Evolutionary conservation across 176 grass and related monocot genomes (phyloP), one percentile per base, ranked within the genome.

Genomic region (Tillandsia leiboldiana): DNA sequence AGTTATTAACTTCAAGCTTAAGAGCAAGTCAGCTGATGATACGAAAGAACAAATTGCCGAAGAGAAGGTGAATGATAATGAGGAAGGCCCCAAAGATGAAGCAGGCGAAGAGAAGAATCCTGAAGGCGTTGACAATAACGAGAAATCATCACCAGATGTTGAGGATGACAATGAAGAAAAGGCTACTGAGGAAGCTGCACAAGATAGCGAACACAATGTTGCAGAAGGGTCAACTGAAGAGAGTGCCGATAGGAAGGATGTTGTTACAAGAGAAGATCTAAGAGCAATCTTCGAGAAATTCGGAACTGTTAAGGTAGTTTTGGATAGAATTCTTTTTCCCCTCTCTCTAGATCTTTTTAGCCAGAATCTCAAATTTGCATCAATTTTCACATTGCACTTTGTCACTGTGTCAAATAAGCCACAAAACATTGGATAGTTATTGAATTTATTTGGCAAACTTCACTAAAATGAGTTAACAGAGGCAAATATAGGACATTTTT

Each of bases 1-100:
- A 64, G 80, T 99, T 70, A 64, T 99, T 77, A 63, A 81, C 68
- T 99, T 99, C 83, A 89, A 99, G 73, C 74, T 99, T 49, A 87
- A 92, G 79, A 90, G 63, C 69, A 83, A 85, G 70, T 17, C 59
- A 79, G 59, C 24, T 62, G 73, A 75, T 80, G 54, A 69, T 71
- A 49, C 28, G 14, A 13, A 47, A 12, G 42, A 71, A 68, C 81
- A 83, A 75, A 88, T 82, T 69, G 77, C 50, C 70, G 68, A 13
- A 10, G 73, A 80, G 48, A 79, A 86, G 76, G 76, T 66, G 53
- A 72, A 75, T 69, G 80, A 65, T 1, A 68, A 26, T 68, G 69
- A 11, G 59, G 64, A 71, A 15, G 17, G 8, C 70, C 27, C 58
- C 12, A 67, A 80, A 51, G 76, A 51, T 12, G 74, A 90, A 72